phyloP scores from a whole-genome alignment of 345 rosid species.

The Moricandia moricandioides region DNA sequence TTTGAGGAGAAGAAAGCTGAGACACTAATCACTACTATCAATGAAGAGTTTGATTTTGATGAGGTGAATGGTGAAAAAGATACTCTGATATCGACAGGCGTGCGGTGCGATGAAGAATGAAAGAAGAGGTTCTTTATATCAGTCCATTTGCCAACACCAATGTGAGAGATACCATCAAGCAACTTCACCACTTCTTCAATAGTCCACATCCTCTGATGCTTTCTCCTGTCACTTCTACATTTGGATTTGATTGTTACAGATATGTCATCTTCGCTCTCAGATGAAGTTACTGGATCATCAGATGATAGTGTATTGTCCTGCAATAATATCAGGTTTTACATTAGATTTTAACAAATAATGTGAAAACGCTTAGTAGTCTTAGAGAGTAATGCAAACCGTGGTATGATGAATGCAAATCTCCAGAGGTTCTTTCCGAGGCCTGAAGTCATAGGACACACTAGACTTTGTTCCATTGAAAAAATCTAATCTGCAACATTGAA shows the following conservation, averaged over 20 bases:
- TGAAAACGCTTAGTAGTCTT: not conserved
- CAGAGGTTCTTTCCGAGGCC: slow-evolving; percentile 39
- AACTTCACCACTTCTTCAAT: slow-evolving; percentile 68
- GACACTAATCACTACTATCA: not conserved
- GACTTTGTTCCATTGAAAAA: slow-evolving; percentile 27
- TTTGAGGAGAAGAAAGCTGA: not conserved
- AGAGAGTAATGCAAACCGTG: slow-evolving; percentile 37
- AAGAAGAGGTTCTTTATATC: slow-evolving; percentile 75
- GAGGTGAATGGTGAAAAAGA: not conserved
- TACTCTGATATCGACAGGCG: slow-evolving; percentile 93
- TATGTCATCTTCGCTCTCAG: slow-evolving; percentile 61
- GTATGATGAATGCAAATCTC: slow-evolving; percentile 38
- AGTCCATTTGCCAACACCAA: slow-evolving; percentile 93
- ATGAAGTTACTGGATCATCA: slow-evolving; percentile 44
- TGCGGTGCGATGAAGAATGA: slow-evolving; percentile 63
- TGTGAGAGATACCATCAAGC: slow-evolving; percentile 80
- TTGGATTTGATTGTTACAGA: not conserved
- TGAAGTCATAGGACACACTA: slow-evolving; percentile 38
- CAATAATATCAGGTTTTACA: slow-evolving; percentile 1
- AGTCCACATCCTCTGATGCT: slow-evolving; percentile 90
- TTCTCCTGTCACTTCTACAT: slow-evolving; percentile 47
- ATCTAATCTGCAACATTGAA: slow-evolving; percentile 27
- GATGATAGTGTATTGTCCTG: slow-evolving; percentile 43
- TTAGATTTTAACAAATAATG: not conserved
- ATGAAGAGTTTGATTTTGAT: not conserved